phyloP scores from a whole-genome alignment of 768 basidiomycete genomes.

The Chalciporus piperatus region DNA sequence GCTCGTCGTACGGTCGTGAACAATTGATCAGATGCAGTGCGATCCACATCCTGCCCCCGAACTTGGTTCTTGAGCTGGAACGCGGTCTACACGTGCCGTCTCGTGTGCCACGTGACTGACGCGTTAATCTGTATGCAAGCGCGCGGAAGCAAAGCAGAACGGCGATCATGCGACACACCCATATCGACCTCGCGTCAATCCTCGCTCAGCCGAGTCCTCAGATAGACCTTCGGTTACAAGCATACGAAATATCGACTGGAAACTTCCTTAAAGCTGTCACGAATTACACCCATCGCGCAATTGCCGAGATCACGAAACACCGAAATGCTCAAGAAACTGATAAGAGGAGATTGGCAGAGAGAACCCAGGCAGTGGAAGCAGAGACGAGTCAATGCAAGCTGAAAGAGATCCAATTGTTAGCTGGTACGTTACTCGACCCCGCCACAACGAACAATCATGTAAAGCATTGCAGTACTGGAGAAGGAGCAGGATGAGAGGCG shows the following conservation, averaged over 20 bases:
- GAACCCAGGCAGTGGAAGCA: constrained; percentile 56
- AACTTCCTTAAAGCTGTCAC: constrained; percentile 73
- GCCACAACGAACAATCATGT: not conserved
- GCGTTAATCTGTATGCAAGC: constrained; percentile 7
- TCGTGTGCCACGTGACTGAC: constrained; percentile 22
- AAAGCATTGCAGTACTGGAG: constrained; percentile 48
- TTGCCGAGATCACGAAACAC: constrained; percentile 65
- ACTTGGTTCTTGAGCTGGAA: not conserved
- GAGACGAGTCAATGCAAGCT: constrained; percentile 77
- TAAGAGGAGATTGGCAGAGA: constrained; percentile 62
- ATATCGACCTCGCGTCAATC: constrained; percentile 59
- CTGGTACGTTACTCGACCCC: constrained; percentile 47
- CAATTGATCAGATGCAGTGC: not conserved
- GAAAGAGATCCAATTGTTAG: constrained; percentile 74
- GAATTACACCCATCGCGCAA: constrained; percentile 69
- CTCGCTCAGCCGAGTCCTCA: constrained; percentile 54
- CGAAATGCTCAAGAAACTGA: constrained; percentile 59
- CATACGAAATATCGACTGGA: constrained; percentile 62
- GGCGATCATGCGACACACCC: constrained; percentile 35
- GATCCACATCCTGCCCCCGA: not conserved
- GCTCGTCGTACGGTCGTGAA: not conserved
- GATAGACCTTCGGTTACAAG: constrained; percentile 61
- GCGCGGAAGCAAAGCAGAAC: not conserved
- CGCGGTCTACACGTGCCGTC: constrained; percentile 9
- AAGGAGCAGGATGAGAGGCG: constrained; percentile 71